A percentile compares a stretch with the other conserved stretches of the same genome.
Conservation (phyloP, 148 eudicot species). For the Polygonum maritimum region DNA sequence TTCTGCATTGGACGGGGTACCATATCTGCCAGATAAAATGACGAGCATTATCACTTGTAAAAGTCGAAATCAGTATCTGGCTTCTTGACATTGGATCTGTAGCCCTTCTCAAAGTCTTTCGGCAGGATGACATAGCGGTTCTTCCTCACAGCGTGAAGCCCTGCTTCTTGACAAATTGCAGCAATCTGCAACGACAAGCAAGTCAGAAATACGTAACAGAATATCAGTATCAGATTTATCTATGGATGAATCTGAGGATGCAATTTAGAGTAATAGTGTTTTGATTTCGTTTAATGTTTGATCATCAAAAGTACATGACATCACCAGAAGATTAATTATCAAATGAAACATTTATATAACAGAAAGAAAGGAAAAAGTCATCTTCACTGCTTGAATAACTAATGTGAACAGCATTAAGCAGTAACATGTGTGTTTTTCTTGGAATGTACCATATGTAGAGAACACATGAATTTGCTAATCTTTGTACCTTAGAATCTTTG, state of each 20-base stretch:
- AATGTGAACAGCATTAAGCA: not conserved
- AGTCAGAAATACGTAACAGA: not conserved
- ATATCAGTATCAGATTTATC: not conserved
- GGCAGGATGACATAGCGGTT: slow-evolving; percentile 80
- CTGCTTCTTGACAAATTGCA: slow-evolving; percentile 12
- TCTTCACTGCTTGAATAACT: not conserved
- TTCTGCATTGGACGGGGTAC: not conserved
- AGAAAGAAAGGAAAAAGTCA: not conserved
- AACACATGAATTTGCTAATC: not conserved
- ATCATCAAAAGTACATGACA: not conserved
- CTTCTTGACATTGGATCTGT: slow-evolving; percentile 82
- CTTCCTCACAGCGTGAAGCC: slow-evolving; percentile 10
- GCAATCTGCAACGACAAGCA: not conserved
- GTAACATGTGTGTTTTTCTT: not conserved
- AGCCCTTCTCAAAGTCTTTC: slow-evolving; percentile 88
- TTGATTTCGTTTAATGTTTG: not conserved
- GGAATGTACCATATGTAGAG: not conserved
- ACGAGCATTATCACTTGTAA: slow-evolving; percentile 44
- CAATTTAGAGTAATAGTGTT: not conserved
- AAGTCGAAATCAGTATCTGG: slow-evolving; percentile 91
- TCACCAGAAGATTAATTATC: no score
- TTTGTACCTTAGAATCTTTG: not conserved
- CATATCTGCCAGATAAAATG: not conserved
- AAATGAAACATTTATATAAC: not conserved
- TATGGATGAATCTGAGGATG: not conserved